A percentile compares a stretch with the other conserved stretches of the same genome.
Evolutionary conservation across 306 rosid genomes (phyloP).

Genomic region (Vigna nakashimae): DNA sequence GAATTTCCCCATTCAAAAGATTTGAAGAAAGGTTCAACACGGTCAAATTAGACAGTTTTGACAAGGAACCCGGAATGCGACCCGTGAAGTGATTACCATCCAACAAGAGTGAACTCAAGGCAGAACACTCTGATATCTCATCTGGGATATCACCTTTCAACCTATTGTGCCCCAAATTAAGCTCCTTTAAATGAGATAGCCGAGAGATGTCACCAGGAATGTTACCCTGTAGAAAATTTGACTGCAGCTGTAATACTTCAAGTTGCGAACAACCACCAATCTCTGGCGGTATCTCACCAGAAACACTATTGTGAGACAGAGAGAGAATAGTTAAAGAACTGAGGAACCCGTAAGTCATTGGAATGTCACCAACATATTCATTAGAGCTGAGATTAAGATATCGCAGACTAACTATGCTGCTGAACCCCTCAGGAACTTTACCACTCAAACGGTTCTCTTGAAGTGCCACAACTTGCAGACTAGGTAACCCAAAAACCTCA

Average conservation of each 20-base stretch:
- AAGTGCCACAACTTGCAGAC: conserved; percentile 66
- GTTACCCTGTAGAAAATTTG: conserved; percentile 56
- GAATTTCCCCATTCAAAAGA: conserved; percentile 65
- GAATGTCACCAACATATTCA: conserved; percentile 66
- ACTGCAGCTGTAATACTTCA: conserved; percentile 67
- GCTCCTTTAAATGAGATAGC: conserved; percentile 60
- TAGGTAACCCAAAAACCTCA: conserved; percentile 80
- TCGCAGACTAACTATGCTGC: conserved; percentile 67
- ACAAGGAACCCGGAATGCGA: conserved; percentile 64
- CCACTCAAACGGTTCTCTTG: conserved; percentile 73
- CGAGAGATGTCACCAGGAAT: conserved; percentile 60
- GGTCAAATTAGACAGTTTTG: conserved; percentile 60
- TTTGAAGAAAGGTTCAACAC: conserved; percentile 70
- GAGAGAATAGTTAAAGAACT: conserved; percentile 63
- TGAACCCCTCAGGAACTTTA: conserved; percentile 80
- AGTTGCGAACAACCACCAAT: conserved; percentile 73
- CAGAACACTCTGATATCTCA: conserved; percentile 64
- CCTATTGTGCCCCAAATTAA: conserved; percentile 68
- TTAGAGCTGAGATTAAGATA: conserved; percentile 74
- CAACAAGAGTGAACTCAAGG: conserved; percentile 60
- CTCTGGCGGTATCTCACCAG: conserved; percentile 64
- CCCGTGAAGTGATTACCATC: conserved; percentile 69
- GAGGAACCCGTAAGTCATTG: conserved; percentile 74
- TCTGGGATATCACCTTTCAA: conserved; percentile 74
- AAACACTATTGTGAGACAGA: conserved; percentile 60